phyloP scores from a whole-genome alignment of 2,329 filamentous ascomycete species.

The Fusarium stilboides region DNA sequence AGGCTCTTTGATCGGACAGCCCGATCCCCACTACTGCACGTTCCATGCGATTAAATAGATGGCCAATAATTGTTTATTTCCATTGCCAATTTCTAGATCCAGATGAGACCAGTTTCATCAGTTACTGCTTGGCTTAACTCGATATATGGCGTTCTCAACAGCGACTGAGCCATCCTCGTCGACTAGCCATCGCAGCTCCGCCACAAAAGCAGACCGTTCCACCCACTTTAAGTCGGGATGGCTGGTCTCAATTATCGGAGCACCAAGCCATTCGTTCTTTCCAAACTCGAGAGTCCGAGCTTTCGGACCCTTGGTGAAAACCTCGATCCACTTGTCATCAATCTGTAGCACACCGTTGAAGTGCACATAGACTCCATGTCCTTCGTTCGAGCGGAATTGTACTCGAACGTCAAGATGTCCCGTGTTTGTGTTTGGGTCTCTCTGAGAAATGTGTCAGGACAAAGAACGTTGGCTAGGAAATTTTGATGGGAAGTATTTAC shows the following conservation, averaged over 20 bases:
- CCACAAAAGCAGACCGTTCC: slow-evolving; percentile 10
- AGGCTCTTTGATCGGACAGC: no score
- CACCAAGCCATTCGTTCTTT: slow-evolving; percentile 16
- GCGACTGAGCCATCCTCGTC: slow-evolving; percentile 1
- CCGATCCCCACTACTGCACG: no score
- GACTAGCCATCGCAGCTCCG: slow-evolving; percentile 13
- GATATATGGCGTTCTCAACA: slow-evolving; percentile 17
- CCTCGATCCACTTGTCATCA: slow-evolving; percentile 24
- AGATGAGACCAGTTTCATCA: no score
- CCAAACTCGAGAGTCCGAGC: slow-evolving; percentile 18
- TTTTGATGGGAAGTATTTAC: neutral
- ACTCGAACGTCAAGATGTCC: slow-evolving; percentile 18
- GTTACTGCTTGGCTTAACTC: neutral
- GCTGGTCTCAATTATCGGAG: neutral
- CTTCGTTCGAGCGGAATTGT: neutral
- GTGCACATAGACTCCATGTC: neutral
- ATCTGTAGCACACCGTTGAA: slow-evolving; percentile 6
- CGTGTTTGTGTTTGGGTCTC: slow-evolving; percentile 15
- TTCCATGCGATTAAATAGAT: no score
- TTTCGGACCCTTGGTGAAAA: neutral
- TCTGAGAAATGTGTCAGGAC: neutral
- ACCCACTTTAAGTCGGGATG: slow-evolving; percentile 17
- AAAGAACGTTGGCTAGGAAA: no score
- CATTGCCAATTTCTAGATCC: no score
- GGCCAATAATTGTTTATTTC: no score